Evolutionary conservation across 1,139 yeast genomes (phyloP).

Genomic region (Saccharomyces pastorianus): DNA sequence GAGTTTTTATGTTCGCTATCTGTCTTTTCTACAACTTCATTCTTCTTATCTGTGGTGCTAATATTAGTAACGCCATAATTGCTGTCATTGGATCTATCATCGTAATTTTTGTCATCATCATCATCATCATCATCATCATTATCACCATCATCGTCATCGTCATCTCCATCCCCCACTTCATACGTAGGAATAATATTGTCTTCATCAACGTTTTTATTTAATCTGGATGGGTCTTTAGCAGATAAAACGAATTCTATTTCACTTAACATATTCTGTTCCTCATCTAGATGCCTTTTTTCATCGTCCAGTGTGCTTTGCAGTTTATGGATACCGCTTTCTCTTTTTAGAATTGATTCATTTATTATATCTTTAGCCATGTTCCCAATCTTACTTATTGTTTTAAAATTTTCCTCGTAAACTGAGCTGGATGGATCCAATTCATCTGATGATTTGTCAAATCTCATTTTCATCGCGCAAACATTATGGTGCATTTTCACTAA

Average conservation of each 20-base stretch:
- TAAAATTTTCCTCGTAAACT: constrained; percentile 25
- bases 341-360: constrained; percentile 15
- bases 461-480: constrained; percentile 18
- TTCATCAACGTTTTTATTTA: constrained; percentile 9
- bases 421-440: constrained; percentile 26
- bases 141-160: constrained; percentile 15
- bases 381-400: constrained; percentile 25
- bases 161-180: constrained; percentile 22
- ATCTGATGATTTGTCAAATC: constrained; percentile 26
- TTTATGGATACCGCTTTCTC: constrained; percentile 14
- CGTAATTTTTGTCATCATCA: background rate
- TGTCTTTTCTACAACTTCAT: background rate
- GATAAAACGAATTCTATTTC: constrained; percentile 25
- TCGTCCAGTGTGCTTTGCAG: constrained; percentile 18
- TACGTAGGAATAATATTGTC: constrained; percentile 24
- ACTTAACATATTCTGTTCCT: constrained; percentile 20
- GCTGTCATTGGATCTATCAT: background rate
- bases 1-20: background rate
- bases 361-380: constrained; percentile 21
- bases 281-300: constrained; percentile 16
- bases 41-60: background rate
- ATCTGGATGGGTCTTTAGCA: constrained; percentile 22
- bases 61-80: background rate
- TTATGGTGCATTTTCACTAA: constrained; percentile 18
- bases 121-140: constrained; percentile 9